A percentile compares a stretch with the other conserved stretches of the same genome.
Conservation (phyloP, 257 asterid genomes). For the Euphrasia confusa region DNA sequence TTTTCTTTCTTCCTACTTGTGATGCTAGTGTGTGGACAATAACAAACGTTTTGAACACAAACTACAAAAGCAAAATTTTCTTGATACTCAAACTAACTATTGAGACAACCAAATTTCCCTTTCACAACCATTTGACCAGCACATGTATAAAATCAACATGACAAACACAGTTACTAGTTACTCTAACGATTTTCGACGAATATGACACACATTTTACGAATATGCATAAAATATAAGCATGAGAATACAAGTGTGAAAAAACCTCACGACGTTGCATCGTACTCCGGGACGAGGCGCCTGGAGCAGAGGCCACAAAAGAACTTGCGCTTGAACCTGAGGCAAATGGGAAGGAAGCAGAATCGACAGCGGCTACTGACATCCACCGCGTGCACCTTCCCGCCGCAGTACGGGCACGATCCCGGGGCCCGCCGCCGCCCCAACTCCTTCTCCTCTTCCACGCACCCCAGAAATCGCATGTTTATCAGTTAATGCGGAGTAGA, state of each 20-base stretch:
- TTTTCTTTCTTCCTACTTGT: neutral
- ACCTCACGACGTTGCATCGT: too few relatives aligned
- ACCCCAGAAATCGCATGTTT: conserved; percentile 35
- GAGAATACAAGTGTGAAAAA: too few relatives aligned
- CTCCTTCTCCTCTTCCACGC: conserved; percentile 45
- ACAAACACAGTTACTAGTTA: too few relatives aligned
- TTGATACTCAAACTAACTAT: neutral
- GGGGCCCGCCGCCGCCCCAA: conserved; percentile 45
- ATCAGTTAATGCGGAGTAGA: too few relatives aligned
- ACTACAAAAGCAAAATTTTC: neutral
- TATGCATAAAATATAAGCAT: too few relatives aligned
- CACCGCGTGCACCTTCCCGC: conserved; percentile 56
- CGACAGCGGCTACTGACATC: conserved; percentile 38
- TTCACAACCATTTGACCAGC: neutral
- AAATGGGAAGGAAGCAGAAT: conserved; percentile 46
- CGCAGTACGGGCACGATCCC: conserved; percentile 44
- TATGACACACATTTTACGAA: too few relatives aligned
- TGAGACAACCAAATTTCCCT: neutral
- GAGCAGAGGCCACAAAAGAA: conserved; percentile 49
- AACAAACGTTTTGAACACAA: neutral
- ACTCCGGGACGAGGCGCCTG: conserved; percentile 37
- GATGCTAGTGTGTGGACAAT: neutral
- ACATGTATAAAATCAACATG: too few relatives aligned
- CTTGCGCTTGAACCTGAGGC: conserved; percentile 56
- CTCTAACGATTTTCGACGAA: too few relatives aligned